phyloP scores from a whole-genome alignment of 352 stramenopile genomes.

The Phytophthora idaei region DNA sequence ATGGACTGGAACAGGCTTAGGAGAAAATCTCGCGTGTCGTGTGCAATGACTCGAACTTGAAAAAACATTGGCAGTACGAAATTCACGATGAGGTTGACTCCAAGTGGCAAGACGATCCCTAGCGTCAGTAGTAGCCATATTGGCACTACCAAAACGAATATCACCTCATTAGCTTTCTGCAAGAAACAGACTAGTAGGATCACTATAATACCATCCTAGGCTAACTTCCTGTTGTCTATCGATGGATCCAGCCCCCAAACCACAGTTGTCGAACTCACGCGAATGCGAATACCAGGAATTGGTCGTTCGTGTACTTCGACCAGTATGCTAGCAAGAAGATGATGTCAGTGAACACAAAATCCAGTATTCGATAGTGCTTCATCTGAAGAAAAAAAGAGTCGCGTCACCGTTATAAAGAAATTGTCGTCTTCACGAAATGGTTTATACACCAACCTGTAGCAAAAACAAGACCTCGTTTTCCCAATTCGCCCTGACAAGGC shows the following conservation, averaged over 20 bases:
- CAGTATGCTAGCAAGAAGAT: not conserved
- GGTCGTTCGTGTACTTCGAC: not conserved
- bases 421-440: not conserved
- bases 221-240: conserved; percentile 7
- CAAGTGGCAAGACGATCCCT: conserved; percentile 42
- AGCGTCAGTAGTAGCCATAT: conserved; percentile 47
- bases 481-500: too few relatives aligned
- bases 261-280: conserved; percentile 1
- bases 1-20: conserved; percentile 63
- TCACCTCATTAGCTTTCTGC: not conserved
- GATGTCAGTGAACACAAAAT: not conserved
- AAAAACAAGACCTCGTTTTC: too few relatives aligned
- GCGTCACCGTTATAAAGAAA: not conserved
- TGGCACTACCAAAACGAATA: conserved; percentile 37
- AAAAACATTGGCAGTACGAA: conserved; percentile 57
- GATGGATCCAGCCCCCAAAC: conserved; percentile 8
- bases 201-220: conserved; percentile 3
- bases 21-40: conserved; percentile 80
- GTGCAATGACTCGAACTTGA: conserved; percentile 51
- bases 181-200: not conserved
- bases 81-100: conserved; percentile 63
- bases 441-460: not conserved
- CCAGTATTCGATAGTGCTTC: not conserved
- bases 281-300: not conserved
- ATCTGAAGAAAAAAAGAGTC: not conserved